A percentile compares a stretch with the other conserved stretches of the same genome.
Conservation (phyloP, 2,329 filamentous ascomycete species). For the Corynespora cassiicola region DNA sequence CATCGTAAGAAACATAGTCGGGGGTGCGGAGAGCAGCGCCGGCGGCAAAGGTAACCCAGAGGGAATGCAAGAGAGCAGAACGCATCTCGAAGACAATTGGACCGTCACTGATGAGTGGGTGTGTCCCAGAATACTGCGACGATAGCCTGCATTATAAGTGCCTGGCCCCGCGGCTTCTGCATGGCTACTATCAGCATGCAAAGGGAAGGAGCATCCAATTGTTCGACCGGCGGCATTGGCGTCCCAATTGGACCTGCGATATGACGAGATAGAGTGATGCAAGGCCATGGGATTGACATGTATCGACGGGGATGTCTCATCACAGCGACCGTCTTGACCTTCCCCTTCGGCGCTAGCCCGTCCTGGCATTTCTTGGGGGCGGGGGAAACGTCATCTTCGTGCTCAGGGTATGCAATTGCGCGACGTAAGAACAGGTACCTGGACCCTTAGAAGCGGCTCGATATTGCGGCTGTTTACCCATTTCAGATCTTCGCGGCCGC, state of each 20-base stretch:
- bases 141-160: too few relatives aligned
- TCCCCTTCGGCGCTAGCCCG: conserved; percentile 22
- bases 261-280: conserved; percentile 6
- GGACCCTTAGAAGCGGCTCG: conserved; percentile 9
- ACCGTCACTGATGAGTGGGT: neutral
- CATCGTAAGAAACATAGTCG: conserved; percentile 41
- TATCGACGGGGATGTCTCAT: conserved; percentile 9
- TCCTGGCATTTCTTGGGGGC: conserved; percentile 29
- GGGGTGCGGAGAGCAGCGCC: conserved; percentile 30
- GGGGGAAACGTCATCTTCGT: conserved; percentile 20
- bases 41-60: conserved; percentile 21
- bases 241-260: conserved; percentile 15
- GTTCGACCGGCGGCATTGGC: conserved; percentile 7
- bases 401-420: conserved; percentile 4
- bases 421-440: conserved; percentile 10
- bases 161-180: too few relatives aligned
- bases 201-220: conserved; percentile 2
- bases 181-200: too few relatives aligned
- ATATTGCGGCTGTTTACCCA: too few relatives aligned
- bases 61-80: conserved; percentile 15
- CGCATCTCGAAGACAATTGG: conserved; percentile 16
- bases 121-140: conserved; percentile 9
- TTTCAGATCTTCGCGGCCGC: too few relatives aligned
- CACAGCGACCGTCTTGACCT: conserved; percentile 23
- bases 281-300: conserved; percentile 11